A percentile compares a stretch with the other conserved stretches of the same genome.
Conservation (phyloP, 768 basidiomycete species). For the Jaapia argillacea region DNA sequence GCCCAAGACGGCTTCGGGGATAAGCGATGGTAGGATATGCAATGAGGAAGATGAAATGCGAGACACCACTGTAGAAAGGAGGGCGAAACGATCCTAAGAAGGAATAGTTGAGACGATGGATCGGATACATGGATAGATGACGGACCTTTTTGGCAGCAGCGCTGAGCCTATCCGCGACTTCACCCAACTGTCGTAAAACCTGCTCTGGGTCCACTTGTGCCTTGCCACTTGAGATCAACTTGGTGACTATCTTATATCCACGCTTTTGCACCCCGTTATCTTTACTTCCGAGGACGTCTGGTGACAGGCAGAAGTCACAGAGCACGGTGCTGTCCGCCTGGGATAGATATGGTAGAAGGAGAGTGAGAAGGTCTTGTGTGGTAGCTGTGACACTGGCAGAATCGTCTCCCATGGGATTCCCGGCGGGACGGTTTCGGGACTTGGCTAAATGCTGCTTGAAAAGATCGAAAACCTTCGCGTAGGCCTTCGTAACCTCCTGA, state of each 20-base stretch:
- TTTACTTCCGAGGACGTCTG: constrained; percentile 58
- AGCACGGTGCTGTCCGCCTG: constrained; percentile 47
- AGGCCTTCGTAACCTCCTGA: constrained; percentile 75
- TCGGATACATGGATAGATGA: neutral
- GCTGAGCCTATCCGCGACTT: constrained; percentile 50
- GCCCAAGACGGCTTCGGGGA: constrained; percentile 90
- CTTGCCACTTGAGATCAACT: constrained; percentile 57
- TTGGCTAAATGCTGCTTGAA: constrained; percentile 54
- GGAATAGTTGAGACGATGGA: constrained; percentile 5
- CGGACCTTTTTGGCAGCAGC: constrained; percentile 83
- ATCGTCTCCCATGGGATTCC: constrained; percentile 23
- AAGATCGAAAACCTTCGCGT: constrained; percentile 63
- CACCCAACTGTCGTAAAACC: constrained; percentile 57
- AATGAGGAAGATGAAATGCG: constrained; percentile 59
- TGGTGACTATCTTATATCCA: constrained; percentile 80
- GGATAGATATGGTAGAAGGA: constrained; percentile 73
- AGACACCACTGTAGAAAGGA: constrained; percentile 62
- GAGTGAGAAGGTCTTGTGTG: constrained; percentile 76
- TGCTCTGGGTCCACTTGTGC: constrained; percentile 42
- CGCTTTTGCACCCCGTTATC: constrained; percentile 94
- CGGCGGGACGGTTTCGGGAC: no score
- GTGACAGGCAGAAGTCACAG: constrained; percentile 58
- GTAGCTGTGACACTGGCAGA: constrained; percentile 44
- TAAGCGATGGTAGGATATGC: constrained; percentile 78
- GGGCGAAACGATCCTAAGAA: constrained; percentile 80